Conservation (phyloP, 2,329 filamentous ascomycete species). For the Trichoderma pleuroti region DNA sequence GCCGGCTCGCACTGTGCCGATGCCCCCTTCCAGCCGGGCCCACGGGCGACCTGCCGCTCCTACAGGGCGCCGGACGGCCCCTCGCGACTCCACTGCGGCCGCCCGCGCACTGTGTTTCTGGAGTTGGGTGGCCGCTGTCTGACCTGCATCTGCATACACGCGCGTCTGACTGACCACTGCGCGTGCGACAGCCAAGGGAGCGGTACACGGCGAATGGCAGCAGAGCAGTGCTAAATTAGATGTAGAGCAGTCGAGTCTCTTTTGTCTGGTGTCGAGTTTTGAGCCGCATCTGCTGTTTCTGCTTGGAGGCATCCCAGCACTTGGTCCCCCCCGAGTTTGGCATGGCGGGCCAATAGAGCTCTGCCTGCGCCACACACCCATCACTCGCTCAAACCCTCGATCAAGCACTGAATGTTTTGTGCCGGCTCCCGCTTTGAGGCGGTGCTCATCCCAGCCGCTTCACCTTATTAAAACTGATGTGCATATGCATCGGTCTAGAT, state of each 20-base stretch:
- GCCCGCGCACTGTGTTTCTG: conserved; percentile 8
- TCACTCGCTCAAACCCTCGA: not conserved
- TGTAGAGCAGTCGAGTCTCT: not conserved
- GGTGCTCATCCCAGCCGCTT: conserved; percentile 1
- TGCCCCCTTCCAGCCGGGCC: conserved; percentile 6
- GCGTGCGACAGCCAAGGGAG: not conserved
- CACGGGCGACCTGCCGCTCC: not conserved
- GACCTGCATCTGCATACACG: conserved; percentile 22
- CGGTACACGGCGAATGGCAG: not conserved
- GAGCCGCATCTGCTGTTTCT: conserved; percentile 1
- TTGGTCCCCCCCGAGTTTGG: not conserved
- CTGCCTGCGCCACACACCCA: not conserved
- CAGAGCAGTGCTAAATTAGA: not conserved
- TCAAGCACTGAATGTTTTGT: not conserved
- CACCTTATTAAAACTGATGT: not conserved
- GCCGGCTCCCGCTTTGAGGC: conserved; percentile 4
- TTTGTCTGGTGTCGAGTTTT: not conserved
- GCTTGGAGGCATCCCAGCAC: not conserved
- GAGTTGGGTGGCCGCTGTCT: not conserved
- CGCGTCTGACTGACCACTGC: conserved; percentile 19
- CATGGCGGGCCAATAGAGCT: not conserved
- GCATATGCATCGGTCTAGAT: not conserved
- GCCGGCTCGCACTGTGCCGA: not conserved
- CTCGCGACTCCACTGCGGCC: not conserved
- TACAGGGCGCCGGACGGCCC: not conserved